phyloP scores from a whole-genome alignment of 805 yeast genomes.

The Allodekkera sacchari region DNA sequence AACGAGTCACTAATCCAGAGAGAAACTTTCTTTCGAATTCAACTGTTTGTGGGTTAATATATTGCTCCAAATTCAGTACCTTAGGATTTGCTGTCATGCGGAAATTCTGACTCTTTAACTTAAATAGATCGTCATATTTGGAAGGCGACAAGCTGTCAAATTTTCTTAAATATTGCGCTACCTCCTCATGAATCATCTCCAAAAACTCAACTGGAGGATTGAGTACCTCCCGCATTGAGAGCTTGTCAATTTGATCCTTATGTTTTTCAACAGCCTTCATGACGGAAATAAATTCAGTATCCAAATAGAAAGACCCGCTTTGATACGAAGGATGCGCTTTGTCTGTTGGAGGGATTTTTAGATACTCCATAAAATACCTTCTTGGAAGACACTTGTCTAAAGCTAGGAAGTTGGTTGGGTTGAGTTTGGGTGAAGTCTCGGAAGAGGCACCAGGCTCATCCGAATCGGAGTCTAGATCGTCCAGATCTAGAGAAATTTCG shows the following conservation, averaged over 20 bases:
- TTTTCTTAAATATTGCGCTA: constrained; percentile 1
- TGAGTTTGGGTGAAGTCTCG: constrained; percentile 20
- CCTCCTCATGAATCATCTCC: constrained; percentile 7
- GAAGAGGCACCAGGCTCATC: not conserved
- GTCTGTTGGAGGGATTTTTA: constrained; percentile 32
- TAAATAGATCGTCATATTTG: constrained; percentile 9
- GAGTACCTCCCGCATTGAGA: constrained; percentile 7
- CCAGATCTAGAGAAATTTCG: constrained; percentile 29
- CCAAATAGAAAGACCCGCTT: constrained; percentile 22
- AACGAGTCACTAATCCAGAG: not conserved
- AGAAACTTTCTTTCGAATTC: constrained; percentile 11
- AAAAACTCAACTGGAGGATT: constrained; percentile 10
- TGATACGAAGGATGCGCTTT: constrained; percentile 15
- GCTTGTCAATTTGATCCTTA: constrained; percentile 7
- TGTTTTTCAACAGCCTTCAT: constrained; percentile 13
- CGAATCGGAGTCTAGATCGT: constrained; percentile 2
- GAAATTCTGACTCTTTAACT: constrained; percentile 11
- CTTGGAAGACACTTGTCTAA: constrained; percentile 76
- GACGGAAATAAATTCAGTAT: constrained; percentile 27
- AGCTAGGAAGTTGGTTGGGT: constrained; percentile 51
- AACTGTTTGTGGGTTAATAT: constrained; percentile 23
- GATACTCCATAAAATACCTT: constrained; percentile 47
- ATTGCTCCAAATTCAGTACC: constrained; percentile 8
- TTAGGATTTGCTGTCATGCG: constrained; percentile 13
- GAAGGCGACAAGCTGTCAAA: constrained; percentile 4